Percentiles rank a stretch among this genome's conserved stretches.
Evolutionary conservation across 108 stramenopile genomes (phyloP).

Genomic region (Nitzschia sp.): DNA sequence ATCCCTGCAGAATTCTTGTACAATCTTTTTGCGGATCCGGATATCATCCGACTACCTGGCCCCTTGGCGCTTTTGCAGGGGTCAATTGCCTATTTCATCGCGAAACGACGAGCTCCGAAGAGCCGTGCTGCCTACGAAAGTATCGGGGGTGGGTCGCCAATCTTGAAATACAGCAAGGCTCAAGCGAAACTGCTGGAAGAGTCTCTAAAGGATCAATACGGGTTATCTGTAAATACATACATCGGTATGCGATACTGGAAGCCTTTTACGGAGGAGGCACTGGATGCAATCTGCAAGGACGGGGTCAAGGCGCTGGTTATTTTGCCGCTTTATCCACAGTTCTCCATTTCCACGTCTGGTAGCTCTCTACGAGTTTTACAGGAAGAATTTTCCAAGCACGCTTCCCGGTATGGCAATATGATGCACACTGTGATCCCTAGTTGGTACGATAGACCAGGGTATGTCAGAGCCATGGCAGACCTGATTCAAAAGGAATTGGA

Average conservation of each 20-base stretch:
- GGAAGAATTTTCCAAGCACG: slow-evolving; percentile 82
- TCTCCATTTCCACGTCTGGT: slow-evolving; percentile 94
- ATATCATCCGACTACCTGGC: slow-evolving; percentile 94
- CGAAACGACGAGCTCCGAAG: slow-evolving; percentile 93
- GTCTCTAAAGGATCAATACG: slow-evolving; percentile 56
- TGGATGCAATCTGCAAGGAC: slow-evolving; percentile 82
- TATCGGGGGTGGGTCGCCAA: slow-evolving; percentile 97
- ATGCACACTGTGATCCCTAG: slow-evolving; percentile 94
- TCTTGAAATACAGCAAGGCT: slow-evolving; percentile 86
- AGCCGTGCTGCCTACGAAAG: slow-evolving; percentile 90
- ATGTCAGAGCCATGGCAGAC: slow-evolving; percentile 81
- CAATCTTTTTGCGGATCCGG: slow-evolving; percentile 98
- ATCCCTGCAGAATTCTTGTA: slow-evolving; percentile 67
- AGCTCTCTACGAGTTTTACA: slow-evolving; percentile 91
- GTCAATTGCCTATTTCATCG: slow-evolving; percentile 80
- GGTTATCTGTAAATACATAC: slow-evolving; percentile 85
- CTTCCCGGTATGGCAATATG: slow-evolving; percentile 70
- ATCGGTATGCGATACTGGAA: slow-evolving; percentile 99
- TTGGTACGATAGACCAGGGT: slow-evolving; percentile 96
- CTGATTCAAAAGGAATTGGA: slow-evolving; percentile 87
- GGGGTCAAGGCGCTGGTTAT: slow-evolving; percentile 87
- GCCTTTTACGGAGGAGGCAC: slow-evolving; percentile 94
- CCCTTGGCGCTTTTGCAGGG: slow-evolving; percentile 79
- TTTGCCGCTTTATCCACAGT: slow-evolving; percentile 97
- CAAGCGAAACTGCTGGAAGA: slow-evolving; percentile 79